Evolutionary conservation across 768 basidiomycete species (phyloP).

Genomic region (Scleroderma citrinum): DNA sequence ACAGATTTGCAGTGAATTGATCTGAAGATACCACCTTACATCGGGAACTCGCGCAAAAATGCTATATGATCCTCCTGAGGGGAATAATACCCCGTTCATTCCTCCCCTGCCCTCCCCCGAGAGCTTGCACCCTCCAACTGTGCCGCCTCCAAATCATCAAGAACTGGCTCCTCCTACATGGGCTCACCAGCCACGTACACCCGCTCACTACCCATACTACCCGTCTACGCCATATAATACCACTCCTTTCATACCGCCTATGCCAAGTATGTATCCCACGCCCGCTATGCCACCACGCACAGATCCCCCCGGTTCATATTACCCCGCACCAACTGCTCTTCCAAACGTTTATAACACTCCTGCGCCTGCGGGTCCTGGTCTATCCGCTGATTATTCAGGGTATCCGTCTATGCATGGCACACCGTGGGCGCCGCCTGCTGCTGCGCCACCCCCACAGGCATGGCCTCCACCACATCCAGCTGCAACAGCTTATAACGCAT

Average conservation of each 20-base stretch:
- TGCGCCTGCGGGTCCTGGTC: slow-evolving; percentile 3
- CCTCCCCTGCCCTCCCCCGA: slow-evolving; percentile 35
- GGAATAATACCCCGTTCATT: slow-evolving; percentile 32
- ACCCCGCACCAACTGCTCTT: slow-evolving; percentile 25
- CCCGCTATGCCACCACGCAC: slow-evolving; percentile 13
- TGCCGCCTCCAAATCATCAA: slow-evolving; percentile 25
- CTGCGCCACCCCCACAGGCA: slow-evolving; percentile 12
- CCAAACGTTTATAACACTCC: slow-evolving; percentile 15
- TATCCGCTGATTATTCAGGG: slow-evolving; percentile 29
- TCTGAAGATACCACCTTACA: slow-evolving; percentile 20
- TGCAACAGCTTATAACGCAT: slow-evolving; percentile 22
- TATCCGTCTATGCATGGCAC: slow-evolving; percentile 23
- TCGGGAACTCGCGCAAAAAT: slow-evolving; percentile 11
- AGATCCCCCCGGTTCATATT: slow-evolving; percentile 28
- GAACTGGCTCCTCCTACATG: slow-evolving; percentile 25
- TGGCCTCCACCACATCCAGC: slow-evolving; percentile 16
- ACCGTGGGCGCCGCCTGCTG: slow-evolving; percentile 23
- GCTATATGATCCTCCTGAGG: slow-evolving; percentile 26
- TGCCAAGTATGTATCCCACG: slow-evolving; percentile 22
- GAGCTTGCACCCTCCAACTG: slow-evolving; percentile 30
- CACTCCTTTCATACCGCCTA: slow-evolving; percentile 34
- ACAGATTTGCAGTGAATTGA: slow-evolving; percentile 18
- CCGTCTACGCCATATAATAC: slow-evolving; percentile 33
- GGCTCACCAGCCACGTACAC: slow-evolving; percentile 28
- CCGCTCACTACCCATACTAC: slow-evolving; percentile 35